These are phyloP conservation scores for Tylopilus plumbeoviolaceoides DNA, from an alignment of 768 basidiomycete species.

Conservation along the genomic window DNA sequence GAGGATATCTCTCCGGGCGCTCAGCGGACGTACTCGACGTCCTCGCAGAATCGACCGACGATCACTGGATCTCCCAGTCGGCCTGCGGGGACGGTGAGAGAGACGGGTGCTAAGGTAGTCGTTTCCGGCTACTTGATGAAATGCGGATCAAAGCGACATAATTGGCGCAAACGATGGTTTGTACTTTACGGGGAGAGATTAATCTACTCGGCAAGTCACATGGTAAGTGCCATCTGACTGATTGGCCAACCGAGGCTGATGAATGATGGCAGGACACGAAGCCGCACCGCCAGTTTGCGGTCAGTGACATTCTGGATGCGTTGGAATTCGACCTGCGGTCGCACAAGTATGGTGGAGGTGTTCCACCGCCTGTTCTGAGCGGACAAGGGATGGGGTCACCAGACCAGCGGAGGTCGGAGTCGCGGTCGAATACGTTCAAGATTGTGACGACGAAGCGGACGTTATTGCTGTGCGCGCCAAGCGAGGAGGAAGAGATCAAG, in stretches of 20 bases:
- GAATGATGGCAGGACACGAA: conserved; percentile 68
- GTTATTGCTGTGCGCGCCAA: conserved; percentile 85
- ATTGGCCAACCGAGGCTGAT: conserved; percentile 11
- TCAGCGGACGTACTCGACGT: conserved; percentile 39
- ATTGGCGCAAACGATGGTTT: conserved; percentile 98
- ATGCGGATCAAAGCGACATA: conserved; percentile 87
- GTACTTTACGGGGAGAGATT: conserved; percentile 85
- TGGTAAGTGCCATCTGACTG: conserved; percentile 55
- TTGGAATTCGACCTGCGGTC: conserved; percentile 76
- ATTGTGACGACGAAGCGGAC: conserved; percentile 93
- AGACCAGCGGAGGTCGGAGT: conserved; percentile 43
- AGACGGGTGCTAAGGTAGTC: conserved; percentile 68
- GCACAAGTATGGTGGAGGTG: conserved; percentile 40
- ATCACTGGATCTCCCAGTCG: conserved; percentile 44
- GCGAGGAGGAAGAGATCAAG: conserved; percentile 96
- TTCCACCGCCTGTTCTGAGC: conserved; percentile 30
- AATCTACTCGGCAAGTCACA: conserved; percentile 88
- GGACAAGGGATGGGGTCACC: conserved; percentile 32
- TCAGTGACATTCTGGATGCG: conserved; percentile 85
- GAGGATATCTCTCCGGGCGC: conserved; percentile 59
- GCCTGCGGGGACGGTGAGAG: conserved; percentile 36
- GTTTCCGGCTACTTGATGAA: conserved; percentile 94
- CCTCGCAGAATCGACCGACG: conserved; percentile 42
- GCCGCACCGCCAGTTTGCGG: conserved; percentile 80
- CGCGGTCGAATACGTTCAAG: conserved; percentile 75